phyloP scores from a whole-genome alignment of 148 eudicot species.

The Rhododendron ovatum region DNA sequence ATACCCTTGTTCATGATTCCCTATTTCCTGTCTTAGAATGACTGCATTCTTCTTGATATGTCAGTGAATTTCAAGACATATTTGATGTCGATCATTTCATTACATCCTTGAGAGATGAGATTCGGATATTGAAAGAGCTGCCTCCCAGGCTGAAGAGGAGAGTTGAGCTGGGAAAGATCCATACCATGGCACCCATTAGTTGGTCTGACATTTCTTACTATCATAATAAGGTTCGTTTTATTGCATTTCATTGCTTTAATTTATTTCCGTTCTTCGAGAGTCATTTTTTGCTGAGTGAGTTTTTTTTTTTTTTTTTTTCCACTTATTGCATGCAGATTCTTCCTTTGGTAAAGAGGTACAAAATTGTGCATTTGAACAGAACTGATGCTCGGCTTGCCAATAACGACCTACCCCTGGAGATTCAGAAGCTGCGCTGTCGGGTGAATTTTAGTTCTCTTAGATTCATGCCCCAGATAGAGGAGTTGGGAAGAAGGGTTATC shows the following conservation, averaged over 20 bases:
- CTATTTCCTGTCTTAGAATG: background rate
- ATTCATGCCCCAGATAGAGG: slow-evolving; percentile 87
- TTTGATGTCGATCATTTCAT: slow-evolving; percentile 91
- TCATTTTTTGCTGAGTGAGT: background rate
- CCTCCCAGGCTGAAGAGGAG: slow-evolving; percentile 81
- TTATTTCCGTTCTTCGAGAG: background rate
- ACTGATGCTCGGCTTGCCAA: slow-evolving; percentile 94
- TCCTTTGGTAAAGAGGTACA: slow-evolving; percentile 71
- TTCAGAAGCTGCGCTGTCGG: slow-evolving; percentile 82
- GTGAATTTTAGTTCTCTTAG: slow-evolving; percentile 68
- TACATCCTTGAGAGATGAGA: slow-evolving; percentile 83
- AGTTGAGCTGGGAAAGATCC: slow-evolving; percentile 54
- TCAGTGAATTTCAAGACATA: slow-evolving; percentile 93
- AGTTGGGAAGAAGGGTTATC: slow-evolving; percentile 70
- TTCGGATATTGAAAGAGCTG: slow-evolving; percentile 75
- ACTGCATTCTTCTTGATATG: slow-evolving; percentile 10
- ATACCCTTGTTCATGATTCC: background rate
- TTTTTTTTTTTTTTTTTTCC: background rate
- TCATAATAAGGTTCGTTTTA: slow-evolving; percentile 52
- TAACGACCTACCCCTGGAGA: slow-evolving; percentile 64
- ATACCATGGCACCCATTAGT: slow-evolving; percentile 87
- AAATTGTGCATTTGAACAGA: slow-evolving; percentile 81
- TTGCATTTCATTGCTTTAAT: background rate
- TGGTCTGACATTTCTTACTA: slow-evolving; percentile 94
- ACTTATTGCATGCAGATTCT: slow-evolving; percentile 55